A percentile compares a stretch with the other conserved stretches of the same genome.
These are phyloP conservation scores for Zygoascus ofunaensis DNA, from an alignment of 805 yeast species.

Conservation along the genomic window DNA sequence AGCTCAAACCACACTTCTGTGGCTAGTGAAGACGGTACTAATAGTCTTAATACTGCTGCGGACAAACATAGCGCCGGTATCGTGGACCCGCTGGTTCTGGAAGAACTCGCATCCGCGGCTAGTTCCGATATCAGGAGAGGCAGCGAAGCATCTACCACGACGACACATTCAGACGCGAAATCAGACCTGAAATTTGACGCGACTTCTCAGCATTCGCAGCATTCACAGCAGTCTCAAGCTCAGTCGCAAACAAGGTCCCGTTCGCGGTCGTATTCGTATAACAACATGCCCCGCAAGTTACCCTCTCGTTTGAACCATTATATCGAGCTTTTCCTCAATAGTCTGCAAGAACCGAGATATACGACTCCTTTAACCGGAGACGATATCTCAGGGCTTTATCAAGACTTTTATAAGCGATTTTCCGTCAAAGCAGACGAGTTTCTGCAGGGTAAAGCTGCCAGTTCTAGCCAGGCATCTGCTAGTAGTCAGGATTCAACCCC, in stretches of 20 bases:
- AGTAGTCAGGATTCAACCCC: no score
- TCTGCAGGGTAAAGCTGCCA: slow-evolving; percentile 11
- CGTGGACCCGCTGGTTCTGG: neutral
- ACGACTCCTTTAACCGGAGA: slow-evolving; percentile 30
- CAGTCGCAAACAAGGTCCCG: no score
- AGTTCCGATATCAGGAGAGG: neutral
- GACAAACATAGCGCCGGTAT: neutral
- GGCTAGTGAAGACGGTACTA: neutral
- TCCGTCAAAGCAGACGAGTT: slow-evolving; percentile 22
- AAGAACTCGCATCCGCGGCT: neutral
- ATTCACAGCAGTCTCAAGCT: neutral
- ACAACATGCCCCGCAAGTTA: slow-evolving; percentile 1
- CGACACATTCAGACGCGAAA: no score
- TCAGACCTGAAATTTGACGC: no score
- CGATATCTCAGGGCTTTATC: slow-evolving; percentile 33
- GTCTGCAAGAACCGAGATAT: slow-evolving; percentile 31
- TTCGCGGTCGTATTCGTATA: no score
- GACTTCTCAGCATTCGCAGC: neutral
- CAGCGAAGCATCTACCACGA: neutral
- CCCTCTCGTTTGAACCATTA: slow-evolving; percentile 14
- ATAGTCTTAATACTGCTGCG: no score
- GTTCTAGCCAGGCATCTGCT: slow-evolving; percentile 3
- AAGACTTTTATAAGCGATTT: slow-evolving; percentile 30
- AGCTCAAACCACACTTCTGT: neutral
- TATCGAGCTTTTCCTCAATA: slow-evolving; percentile 21